Percentiles rank a stretch among this genome's conserved stretches.
Evolutionary conservation across 371 early-diverging fungal species (phyloP).

Genomic region (Mucor racemosus): DNA sequence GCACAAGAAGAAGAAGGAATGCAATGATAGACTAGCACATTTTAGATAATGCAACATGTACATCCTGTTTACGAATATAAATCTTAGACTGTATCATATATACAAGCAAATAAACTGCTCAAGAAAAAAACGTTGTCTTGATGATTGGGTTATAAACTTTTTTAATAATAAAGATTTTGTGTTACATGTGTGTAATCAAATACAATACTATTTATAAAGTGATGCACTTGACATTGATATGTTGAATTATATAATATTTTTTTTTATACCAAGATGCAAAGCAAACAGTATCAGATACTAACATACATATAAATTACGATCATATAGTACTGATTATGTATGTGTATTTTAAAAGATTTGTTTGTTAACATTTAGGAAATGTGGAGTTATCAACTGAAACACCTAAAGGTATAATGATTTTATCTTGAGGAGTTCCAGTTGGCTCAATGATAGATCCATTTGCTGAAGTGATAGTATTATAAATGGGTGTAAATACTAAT

Average conservation of each 20-base stretch:
- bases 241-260: too few relatives aligned
- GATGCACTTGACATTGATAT: not conserved
- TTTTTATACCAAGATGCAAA: too few relatives aligned
- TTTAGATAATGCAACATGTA: conserved; percentile 9
- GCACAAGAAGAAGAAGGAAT: conserved; percentile 2
- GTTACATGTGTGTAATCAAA: not conserved
- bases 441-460: not conserved
- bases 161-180: conserved; percentile 1
- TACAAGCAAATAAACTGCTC: not conserved
- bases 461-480: not conserved
- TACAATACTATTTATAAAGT: not conserved
- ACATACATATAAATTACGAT: too few relatives aligned
- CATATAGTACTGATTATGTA: too few relatives aligned
- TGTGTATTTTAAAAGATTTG: too few relatives aligned
- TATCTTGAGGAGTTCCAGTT: conserved; percentile 18
- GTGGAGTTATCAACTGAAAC: conserved; percentile 24
- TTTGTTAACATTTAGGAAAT: conserved; percentile 25
- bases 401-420: conserved; percentile 19
- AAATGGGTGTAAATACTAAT: conserved; percentile 23
- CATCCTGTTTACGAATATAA: not conserved
- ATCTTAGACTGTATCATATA: not conserved
- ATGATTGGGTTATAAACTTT: conserved; percentile 1
- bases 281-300: too few relatives aligned
- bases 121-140: not conserved
- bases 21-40: not conserved